phyloP scores from a whole-genome alignment of 352 stramenopile species.

The Thraustotheca clavata region DNA sequence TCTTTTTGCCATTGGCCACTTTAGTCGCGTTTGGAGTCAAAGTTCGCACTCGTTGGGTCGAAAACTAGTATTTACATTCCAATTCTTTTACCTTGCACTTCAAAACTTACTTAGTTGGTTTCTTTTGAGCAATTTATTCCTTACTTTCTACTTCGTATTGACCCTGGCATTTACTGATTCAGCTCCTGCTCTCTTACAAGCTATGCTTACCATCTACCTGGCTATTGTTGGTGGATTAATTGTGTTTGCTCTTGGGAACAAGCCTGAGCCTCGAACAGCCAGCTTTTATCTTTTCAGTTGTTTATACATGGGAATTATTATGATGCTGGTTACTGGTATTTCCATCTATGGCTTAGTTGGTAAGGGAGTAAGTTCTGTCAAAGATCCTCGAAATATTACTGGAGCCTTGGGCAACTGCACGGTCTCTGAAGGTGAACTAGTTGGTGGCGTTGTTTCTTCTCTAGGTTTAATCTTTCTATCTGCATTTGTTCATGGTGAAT shows the following conservation, averaged over 20 bases:
- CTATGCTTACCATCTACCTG: conserved; percentile 32
- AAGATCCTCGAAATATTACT: not conserved
- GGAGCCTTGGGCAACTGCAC: not conserved
- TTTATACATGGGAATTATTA: conserved; percentile 38
- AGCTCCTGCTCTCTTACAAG: conserved; percentile 27
- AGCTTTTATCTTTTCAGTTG: conserved; percentile 39
- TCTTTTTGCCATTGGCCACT: conserved; percentile 47
- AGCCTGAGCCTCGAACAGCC: conserved; percentile 35
- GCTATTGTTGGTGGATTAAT: conserved; percentile 32
- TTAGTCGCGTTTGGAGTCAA: conserved; percentile 40
- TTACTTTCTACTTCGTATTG: conserved; percentile 44
- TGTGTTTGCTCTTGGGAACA: conserved; percentile 40
- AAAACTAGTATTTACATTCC: conserved; percentile 34
- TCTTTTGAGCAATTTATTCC: conserved; percentile 38
- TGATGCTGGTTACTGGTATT: conserved; percentile 34
- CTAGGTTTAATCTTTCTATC: conserved; percentile 27
- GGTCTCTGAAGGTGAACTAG: conserved; percentile 11
- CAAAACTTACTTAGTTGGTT: conserved; percentile 40
- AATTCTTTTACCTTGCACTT: conserved; percentile 35
- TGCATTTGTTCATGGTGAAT: conserved; percentile 34
- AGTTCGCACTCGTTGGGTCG: conserved; percentile 31
- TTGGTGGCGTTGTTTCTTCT: conserved; percentile 17
- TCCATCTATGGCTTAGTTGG: conserved; percentile 36
- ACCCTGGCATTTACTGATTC: conserved; percentile 30
- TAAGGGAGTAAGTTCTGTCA: conserved; percentile 8